phyloP scores from a whole-genome alignment of 352 stramenopile genomes.

The Globisporangium lucens region DNA sequence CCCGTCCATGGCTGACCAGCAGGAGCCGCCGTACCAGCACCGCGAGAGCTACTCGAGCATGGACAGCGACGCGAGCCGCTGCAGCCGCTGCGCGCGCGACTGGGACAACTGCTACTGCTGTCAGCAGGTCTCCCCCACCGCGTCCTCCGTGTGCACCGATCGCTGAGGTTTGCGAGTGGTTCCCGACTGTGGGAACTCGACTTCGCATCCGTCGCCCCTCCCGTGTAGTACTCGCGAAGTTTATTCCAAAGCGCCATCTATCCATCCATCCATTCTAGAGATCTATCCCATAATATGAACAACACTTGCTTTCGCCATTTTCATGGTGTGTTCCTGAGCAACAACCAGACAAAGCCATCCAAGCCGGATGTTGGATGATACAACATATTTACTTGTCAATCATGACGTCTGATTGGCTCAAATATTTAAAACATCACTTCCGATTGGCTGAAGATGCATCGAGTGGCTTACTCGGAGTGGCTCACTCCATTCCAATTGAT shows the following conservation, averaged over 20 bases:
- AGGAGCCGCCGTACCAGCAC: conserved; percentile 16
- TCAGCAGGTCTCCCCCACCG: conserved; percentile 65
- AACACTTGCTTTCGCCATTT: background rate
- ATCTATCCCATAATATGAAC: conserved; percentile 16
- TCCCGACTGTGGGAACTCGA: background rate
- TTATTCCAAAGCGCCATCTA: background rate
- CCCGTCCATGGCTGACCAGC: background rate
- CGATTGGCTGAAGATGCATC: conserved; percentile 3
- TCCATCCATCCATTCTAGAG: conserved; percentile 10
- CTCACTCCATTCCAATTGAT: conserved; percentile 1
- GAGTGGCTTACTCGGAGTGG: background rate
- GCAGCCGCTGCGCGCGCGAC: conserved; percentile 59
- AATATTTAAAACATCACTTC: background rate
- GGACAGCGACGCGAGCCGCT: conserved; percentile 64
- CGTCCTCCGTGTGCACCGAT: conserved; percentile 62
- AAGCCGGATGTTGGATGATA: no score
- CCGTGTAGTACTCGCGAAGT: background rate
- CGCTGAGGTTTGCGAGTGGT: conserved; percentile 17
- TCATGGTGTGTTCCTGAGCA: background rate
- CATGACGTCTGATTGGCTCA: conserved; percentile 6
- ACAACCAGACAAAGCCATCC: no score
- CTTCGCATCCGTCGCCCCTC: background rate
- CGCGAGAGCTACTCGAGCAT: conserved; percentile 39
- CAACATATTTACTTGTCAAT: background rate
- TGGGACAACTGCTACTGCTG: conserved; percentile 80